Percentiles rank a stretch among this genome's conserved stretches.
Conservation (phyloP, 2,329 filamentous ascomycete species). For the Sclerotinia trifoliorum region DNA sequence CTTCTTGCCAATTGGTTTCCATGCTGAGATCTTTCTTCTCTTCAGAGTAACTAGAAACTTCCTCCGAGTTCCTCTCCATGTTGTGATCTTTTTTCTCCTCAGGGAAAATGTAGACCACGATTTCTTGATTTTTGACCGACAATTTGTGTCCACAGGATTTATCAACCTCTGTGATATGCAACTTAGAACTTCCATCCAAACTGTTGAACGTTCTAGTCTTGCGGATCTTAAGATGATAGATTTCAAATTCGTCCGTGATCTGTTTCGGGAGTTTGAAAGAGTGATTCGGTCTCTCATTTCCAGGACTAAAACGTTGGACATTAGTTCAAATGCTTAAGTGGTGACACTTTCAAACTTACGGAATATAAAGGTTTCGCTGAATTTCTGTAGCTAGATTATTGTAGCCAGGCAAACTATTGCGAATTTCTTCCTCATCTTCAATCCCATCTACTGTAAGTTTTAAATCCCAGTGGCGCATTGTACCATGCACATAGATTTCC, state of each 20-base stretch:
- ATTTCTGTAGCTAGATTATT: slow-evolving; percentile 27
- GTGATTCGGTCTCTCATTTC: slow-evolving; percentile 19
- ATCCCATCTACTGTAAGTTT: slow-evolving; percentile 30
- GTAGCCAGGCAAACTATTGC: slow-evolving; percentile 24
- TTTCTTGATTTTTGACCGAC: slow-evolving; percentile 4
- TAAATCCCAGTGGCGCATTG: slow-evolving; percentile 38
- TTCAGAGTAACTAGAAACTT: slow-evolving; percentile 28
- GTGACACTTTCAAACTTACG: slow-evolving; percentile 29
- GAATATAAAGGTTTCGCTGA: slow-evolving; percentile 32
- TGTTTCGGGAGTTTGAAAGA: slow-evolving; percentile 20
- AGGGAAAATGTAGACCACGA: slow-evolving; percentile 16
- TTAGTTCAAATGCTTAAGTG: background rate
- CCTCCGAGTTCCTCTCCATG: slow-evolving; percentile 27
- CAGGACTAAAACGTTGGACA: slow-evolving; percentile 7
- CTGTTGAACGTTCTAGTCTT: slow-evolving; percentile 22
- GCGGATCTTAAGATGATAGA: slow-evolving; percentile 20
- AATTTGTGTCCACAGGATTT: slow-evolving; percentile 19
- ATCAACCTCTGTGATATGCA: slow-evolving; percentile 26
- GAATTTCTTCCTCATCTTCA: slow-evolving; percentile 20
- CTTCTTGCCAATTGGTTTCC: slow-evolving; percentile 30
- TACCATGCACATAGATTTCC: slow-evolving; percentile 36
- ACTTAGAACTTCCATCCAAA: slow-evolving; percentile 21
- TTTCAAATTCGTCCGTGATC: slow-evolving; percentile 1
- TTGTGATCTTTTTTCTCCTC: slow-evolving; percentile 15
- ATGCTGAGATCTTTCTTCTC: background rate